Evolutionary conservation across 257 asterid genomes (phyloP).

Genomic region (Prunella vulgaris): DNA sequence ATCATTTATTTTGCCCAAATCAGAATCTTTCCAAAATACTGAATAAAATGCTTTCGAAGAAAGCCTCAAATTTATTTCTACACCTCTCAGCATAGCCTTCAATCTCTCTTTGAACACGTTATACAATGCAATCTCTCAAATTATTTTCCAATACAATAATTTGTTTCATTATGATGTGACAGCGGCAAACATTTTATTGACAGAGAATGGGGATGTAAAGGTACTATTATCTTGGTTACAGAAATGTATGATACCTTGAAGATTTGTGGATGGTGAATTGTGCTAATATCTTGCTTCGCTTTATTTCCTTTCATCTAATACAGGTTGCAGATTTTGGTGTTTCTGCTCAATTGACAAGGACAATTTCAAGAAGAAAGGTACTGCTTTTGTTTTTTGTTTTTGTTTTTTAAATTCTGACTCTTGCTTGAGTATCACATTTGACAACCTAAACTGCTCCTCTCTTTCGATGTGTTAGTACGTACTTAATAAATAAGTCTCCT

Average conservation of each 20-base stretch:
- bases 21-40: not conserved
- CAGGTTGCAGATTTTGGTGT: conserved; percentile 99
- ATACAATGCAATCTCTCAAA: conserved; percentile 18
- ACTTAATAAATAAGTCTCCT: not conserved
- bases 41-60: conserved; percentile 7
- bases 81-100: not conserved
- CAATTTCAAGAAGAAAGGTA: conserved; percentile 98
- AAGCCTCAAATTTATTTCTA: not conserved
- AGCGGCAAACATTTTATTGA: conserved; percentile 97
- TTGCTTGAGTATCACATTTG: conserved; percentile 9
- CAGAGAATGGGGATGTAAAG: conserved; percentile 99
- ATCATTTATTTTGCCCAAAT: not conserved
- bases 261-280: conserved; percentile 3
- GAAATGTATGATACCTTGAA: conserved; percentile 5
- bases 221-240: conserved; percentile 33
- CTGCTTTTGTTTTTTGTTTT: not conserved
- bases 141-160: not conserved
- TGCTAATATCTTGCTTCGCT: not conserved
- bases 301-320: conserved; percentile 19
- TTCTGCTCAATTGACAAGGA: conserved; percentile 95
- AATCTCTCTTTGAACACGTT: conserved; percentile 8
- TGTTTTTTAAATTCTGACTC: not conserved
- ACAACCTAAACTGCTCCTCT: not conserved
- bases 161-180: conserved; percentile 32
- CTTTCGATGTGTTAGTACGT: not conserved